Evolutionary conservation across 192 early-diverging fungal species (phyloP).

Genomic region (Entomortierella lignicola): DNA sequence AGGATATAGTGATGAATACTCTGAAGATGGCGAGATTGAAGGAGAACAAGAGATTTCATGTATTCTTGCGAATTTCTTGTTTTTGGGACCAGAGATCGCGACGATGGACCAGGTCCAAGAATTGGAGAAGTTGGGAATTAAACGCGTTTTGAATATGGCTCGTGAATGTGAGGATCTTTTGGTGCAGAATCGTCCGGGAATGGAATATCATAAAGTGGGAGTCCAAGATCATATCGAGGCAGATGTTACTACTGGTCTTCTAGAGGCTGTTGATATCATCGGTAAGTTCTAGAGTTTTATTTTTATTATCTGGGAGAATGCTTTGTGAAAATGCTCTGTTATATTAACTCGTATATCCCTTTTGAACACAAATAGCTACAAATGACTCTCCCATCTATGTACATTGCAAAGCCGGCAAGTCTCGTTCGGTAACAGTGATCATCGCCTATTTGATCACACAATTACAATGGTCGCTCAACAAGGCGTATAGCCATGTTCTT

Average conservation of each 20-base stretch:
- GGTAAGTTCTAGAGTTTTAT: slow-evolving; percentile 65
- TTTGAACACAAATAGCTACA: slow-evolving; percentile 37
- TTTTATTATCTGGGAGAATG: not conserved
- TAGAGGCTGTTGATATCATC: slow-evolving; percentile 74
- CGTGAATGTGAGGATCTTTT: slow-evolving; percentile 71
- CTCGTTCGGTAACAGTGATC: slow-evolving; percentile 78
- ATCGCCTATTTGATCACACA: slow-evolving; percentile 75
- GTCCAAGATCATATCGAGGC: slow-evolving; percentile 73
- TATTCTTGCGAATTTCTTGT: slow-evolving; percentile 70
- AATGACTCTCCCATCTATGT: slow-evolving; percentile 70
- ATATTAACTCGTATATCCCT: no score
- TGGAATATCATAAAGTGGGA: slow-evolving; percentile 62
- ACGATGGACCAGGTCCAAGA: slow-evolving; percentile 66
- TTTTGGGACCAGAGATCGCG: slow-evolving; percentile 74
- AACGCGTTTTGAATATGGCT: slow-evolving; percentile 83
- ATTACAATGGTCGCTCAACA: slow-evolving; percentile 70
- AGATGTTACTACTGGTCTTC: slow-evolving; percentile 71
- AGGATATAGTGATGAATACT: slow-evolving; percentile 1
- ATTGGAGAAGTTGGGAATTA: slow-evolving; percentile 65
- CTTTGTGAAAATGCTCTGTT: no score
- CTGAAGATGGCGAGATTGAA: slow-evolving; percentile 26
- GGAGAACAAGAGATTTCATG: slow-evolving; percentile 60
- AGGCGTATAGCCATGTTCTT: slow-evolving; percentile 75
- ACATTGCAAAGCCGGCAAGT: slow-evolving; percentile 83
- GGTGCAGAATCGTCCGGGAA: slow-evolving; percentile 38